Evolutionary conservation across 495 filamentous ascomycete species (phyloP).

Genomic region (Aspergillus steynii): DNA sequence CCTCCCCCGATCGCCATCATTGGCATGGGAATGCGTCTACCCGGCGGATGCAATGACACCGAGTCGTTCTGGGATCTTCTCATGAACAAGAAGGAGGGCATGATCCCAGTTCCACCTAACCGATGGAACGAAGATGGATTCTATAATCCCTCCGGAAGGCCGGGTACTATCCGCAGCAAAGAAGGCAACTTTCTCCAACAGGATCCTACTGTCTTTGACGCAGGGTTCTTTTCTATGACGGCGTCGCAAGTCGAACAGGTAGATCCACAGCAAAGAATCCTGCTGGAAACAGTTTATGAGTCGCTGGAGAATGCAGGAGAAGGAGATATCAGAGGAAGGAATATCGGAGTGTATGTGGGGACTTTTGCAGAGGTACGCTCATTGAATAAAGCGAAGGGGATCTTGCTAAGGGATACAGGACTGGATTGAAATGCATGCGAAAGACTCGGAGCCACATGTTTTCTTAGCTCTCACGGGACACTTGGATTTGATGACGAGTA

Average conservation of each 20-base stretch:
- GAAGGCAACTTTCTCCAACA: neutral
- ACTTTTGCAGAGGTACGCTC: neutral
- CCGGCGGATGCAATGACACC: neutral
- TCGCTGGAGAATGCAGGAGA: neutral
- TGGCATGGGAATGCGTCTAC: neutral
- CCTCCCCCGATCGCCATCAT: neutral
- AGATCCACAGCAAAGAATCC: neutral
- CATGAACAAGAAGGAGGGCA: neutral
- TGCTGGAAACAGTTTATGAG: neutral
- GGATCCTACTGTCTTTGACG: neutral
- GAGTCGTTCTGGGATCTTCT: neutral
- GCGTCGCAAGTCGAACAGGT: conserved; percentile 3
- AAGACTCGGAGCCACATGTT: neutral
- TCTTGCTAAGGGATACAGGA: neutral
- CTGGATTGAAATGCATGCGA: neutral
- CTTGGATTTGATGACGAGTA: conserved; percentile 5
- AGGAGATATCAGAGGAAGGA: neutral
- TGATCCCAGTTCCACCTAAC: neutral
- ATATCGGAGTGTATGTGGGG: neutral
- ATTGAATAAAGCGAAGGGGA: no score
- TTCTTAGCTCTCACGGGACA: conserved; percentile 7
- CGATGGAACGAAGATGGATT: neutral
- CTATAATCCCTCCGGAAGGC: neutral
- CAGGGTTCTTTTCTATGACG: neutral
- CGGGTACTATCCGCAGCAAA: neutral